A percentile compares a stretch with the other conserved stretches of the same genome.
Evolutionary conservation across 179 eudicot genomes (phyloP).

Genomic region (Beta lomatogona): DNA sequence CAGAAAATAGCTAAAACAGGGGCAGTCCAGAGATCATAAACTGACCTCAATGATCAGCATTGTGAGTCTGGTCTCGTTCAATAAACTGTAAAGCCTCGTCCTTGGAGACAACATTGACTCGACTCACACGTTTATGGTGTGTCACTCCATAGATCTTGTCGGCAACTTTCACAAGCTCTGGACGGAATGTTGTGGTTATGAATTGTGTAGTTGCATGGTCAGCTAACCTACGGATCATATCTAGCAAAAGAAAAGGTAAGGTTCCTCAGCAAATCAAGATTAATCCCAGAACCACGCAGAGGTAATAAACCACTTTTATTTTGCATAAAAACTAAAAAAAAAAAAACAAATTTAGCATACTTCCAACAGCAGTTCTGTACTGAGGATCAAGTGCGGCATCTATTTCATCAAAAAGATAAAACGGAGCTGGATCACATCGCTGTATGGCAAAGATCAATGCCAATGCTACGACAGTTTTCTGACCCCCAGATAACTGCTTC

Average conservation of each 20-base stretch:
- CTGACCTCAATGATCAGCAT: conserved; percentile 61
- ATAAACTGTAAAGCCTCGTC: conserved; percentile 86
- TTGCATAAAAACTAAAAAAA: neutral
- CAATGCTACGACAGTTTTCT: conserved; percentile 96
- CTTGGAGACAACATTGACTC: conserved; percentile 64
- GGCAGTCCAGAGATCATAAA: conserved; percentile 7
- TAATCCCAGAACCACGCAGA: neutral
- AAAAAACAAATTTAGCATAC: conserved; percentile 62
- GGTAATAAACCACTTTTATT: neutral
- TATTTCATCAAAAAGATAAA: conserved; percentile 97
- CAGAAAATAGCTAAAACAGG: neutral
- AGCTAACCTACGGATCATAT: conserved; percentile 93
- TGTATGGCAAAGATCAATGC: conserved; percentile 92
- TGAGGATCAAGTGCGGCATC: conserved; percentile 99
- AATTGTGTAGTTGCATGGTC: conserved; percentile 85
- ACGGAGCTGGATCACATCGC: conserved; percentile 98
- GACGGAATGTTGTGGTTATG: conserved; percentile 85
- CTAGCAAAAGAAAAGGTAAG: conserved; percentile 54
- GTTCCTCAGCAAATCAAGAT: conserved; percentile 11
- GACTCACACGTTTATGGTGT: conserved; percentile 86
- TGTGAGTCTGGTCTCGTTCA: conserved; percentile 80
- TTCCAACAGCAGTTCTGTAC: conserved; percentile 97
- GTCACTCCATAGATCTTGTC: conserved; percentile 95
- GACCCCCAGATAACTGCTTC: conserved; percentile 99
- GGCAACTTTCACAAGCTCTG: conserved; percentile 94